Evolutionary conservation across 768 basidiomycete genomes (phyloP).

Genomic region (Amanita molliuscula): DNA sequence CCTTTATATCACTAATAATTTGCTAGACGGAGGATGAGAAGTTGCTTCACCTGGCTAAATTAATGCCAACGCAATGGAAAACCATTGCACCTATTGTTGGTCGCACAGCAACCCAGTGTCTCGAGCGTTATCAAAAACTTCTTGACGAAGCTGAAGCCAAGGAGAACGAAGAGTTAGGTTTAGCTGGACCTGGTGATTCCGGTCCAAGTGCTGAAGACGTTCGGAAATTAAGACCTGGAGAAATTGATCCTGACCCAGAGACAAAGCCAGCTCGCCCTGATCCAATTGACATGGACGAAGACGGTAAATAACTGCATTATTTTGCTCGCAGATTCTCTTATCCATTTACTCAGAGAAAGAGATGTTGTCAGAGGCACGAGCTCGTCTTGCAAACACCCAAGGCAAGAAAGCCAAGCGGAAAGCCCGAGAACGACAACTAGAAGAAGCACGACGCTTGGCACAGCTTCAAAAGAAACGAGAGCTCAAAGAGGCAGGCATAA

Average conservation of each 20-base stretch:
- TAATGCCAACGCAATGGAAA: conserved; percentile 99
- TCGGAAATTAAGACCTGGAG: conserved; percentile 81
- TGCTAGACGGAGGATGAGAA: conserved; percentile 94
- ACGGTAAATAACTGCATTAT: conserved; percentile 43
- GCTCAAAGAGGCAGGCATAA: conserved; percentile 95
- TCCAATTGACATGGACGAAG: conserved; percentile 99
- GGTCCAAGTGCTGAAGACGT: conserved; percentile 92
- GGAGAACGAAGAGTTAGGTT: conserved; percentile 90
- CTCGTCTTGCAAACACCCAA: conserved; percentile 96
- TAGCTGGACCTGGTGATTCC: conserved; percentile 77
- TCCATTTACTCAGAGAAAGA: conserved; percentile 70
- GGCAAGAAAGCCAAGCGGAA: conserved; percentile 99
- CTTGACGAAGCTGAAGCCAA: conserved; percentile 95
- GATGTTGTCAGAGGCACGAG: conserved; percentile 98
- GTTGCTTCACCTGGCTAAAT: conserved; percentile 90
- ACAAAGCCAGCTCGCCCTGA: conserved; percentile 97
- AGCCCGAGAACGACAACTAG: conserved; percentile 92
- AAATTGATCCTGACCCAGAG: conserved; percentile 98
- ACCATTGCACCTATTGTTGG: conserved; percentile 98
- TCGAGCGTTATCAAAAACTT: conserved; percentile 96
- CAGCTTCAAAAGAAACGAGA: conserved; percentile 97
- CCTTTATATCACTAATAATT: not conserved
- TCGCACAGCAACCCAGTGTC: conserved; percentile 92
- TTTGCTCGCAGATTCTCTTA: not conserved
- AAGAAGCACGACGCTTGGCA: conserved; percentile 90